These are phyloP conservation scores for Pleurozium schreberi DNA, from an alignment of 225 moss, liverwort and hornwort species.

Conservation along the genomic window DNA sequence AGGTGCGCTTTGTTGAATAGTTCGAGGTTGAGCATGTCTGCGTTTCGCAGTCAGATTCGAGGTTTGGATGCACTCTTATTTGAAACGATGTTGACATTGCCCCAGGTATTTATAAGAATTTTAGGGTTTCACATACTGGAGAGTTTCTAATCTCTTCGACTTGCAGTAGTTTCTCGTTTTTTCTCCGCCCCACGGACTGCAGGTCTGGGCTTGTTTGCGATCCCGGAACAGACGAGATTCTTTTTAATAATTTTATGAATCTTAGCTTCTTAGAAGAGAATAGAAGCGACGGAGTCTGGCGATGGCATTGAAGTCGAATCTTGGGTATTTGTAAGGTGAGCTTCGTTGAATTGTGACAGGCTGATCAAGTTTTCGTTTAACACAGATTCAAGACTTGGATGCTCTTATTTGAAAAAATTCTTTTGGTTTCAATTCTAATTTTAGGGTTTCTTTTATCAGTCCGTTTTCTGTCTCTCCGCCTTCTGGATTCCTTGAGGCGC, in stretches of 20 bases:
- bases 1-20: not conserved
- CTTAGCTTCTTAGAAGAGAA: not conserved
- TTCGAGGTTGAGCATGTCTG: not conserved
- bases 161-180: slow-evolving; percentile 76
- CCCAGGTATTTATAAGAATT: not conserved
- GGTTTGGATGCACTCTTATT: not conserved
- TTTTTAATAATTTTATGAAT: not conserved
- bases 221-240: slow-evolving; percentile 13
- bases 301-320: not conserved
- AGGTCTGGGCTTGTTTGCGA: slow-evolving; percentile 33
- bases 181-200: slow-evolving; percentile 48
- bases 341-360: not conserved
- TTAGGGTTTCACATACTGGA: not conserved
- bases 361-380: not conserved
- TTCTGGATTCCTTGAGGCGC: not conserved
- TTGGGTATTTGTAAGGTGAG: not conserved
- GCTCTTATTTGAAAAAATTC: not conserved
- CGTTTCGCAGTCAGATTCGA: not conserved
- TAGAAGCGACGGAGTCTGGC: not conserved
- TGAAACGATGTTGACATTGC: not conserved
- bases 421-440: not conserved
- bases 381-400: not conserved
- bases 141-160: slow-evolving; percentile 18
- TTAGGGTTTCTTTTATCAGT: not conserved
- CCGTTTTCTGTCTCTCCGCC: not conserved